phyloP scores from a whole-genome alignment of 2,329 filamentous ascomycete species.

The Epichloe gansuensis region DNA sequence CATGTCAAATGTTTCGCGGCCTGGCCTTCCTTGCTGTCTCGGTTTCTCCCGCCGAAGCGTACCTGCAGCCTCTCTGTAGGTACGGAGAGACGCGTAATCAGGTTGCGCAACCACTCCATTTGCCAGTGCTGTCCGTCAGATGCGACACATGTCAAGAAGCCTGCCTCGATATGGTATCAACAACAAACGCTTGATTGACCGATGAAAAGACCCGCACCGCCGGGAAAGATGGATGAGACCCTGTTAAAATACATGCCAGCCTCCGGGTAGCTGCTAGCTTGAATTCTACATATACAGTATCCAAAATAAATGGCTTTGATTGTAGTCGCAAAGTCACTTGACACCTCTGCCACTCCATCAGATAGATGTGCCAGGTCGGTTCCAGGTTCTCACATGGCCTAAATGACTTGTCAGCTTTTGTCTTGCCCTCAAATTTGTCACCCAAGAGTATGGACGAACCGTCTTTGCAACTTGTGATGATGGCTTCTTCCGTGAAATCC shows the following conservation, averaged over 20 bases:
- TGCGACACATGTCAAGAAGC: neutral
- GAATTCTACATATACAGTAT: neutral
- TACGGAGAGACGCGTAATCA: no score
- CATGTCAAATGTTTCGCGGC: neutral
- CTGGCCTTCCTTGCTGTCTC: neutral
- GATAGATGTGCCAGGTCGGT: conserved; percentile 36
- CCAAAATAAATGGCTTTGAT: neutral
- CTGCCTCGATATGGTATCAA: neutral
- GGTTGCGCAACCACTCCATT: no score
- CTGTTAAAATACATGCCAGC: neutral
- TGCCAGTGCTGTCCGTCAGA: no score
- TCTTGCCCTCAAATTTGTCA: neutral
- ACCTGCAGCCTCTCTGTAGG: no score
- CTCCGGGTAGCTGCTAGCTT: neutral
- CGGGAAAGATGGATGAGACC: neutral
- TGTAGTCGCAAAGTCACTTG: neutral
- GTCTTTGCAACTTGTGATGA: conserved; percentile 83
- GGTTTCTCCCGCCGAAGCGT: neutral
- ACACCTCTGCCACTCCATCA: neutral
- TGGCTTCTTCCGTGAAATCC: conserved; percentile 85
- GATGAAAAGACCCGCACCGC: no score
- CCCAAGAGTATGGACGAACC: conserved; percentile 43
- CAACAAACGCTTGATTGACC: neutral
- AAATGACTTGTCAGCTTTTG: conserved; percentile 12
- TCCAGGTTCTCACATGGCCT: conserved; percentile 70